Base-by-base conservation (phyloP, 495 filamentous ascomycete species). In the Aspergillus coremiiformis region DNA sequence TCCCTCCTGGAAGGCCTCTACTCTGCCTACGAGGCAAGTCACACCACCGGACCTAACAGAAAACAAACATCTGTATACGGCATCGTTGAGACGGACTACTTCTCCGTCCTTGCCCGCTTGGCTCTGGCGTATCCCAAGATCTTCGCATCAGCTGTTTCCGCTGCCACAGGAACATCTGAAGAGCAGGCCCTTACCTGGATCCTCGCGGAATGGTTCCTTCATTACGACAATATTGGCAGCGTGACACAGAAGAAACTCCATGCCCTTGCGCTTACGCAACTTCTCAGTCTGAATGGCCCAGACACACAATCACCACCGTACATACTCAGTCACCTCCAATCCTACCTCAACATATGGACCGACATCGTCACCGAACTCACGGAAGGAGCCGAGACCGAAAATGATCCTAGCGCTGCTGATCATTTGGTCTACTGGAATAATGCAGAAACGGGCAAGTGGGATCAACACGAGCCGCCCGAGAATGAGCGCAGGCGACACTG, bases 221-320 rank as follows among this genome's bases (percentile, higher is more conserved):
- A 91, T 58, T 88, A 94, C 58, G 87, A 93, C 59, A 84, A 80
- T 63, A 89, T 94, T 65, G 83, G 79, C 35, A 82, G 89, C 64
- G 72, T 80, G 4, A 81, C 78, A 27, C 78, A 84, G 37, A 81
- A 86, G 67, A 98, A 98, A 67, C 76, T 96, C 10, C 86, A 84
- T 55, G 83, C 79, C 42, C 77, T 98, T 3, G 92, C 82, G 5
- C 76, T 96, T 19, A 95, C 93, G 8, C 80, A 85, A 30, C 75
- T 96, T 22, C 80, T 92, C 12, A 82, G 87, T 55, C 71, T 86
- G 2, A 75, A 77, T 23, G 72, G 70, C 20, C 77, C 77, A 0
- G 71, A 77, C 62, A 51, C 72, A 65, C 24, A 71, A 68, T 58
- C 65, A 4, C 54, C 78, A 63, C 4, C 73, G 4, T 82, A 78